These are phyloP conservation scores for Taiozyma sp. DNA, from an alignment of 1,139 yeast genomes.

Conservation along the genomic window DNA sequence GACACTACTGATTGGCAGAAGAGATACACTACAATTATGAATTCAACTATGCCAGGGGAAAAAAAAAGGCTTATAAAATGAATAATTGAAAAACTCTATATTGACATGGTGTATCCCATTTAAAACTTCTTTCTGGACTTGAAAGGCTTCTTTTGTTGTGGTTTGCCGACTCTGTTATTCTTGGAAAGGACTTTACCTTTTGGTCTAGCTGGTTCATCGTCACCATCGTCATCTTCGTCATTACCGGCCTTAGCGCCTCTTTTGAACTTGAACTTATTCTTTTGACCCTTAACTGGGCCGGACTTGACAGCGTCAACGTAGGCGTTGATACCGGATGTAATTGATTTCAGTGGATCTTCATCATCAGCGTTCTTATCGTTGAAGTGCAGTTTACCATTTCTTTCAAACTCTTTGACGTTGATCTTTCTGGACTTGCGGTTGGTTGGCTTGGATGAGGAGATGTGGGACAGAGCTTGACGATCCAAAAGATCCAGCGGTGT, in stretches of 20 bases:
- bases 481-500: constrained; percentile 90
- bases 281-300: constrained; percentile 92
- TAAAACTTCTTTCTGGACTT: constrained; percentile 55
- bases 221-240: constrained; percentile 54
- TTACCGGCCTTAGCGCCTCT: constrained; percentile 50
- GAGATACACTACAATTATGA: no score
- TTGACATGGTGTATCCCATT: background rate
- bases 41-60: no score
- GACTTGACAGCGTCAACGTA: constrained; percentile 90
- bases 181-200: constrained; percentile 13
- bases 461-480: constrained; percentile 77
- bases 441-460: constrained; percentile 76
- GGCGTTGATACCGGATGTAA: constrained; percentile 70
- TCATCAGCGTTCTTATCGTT: constrained; percentile 42
- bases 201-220: constrained; percentile 30
- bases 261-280: constrained; percentile 83
- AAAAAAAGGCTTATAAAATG: background rate
- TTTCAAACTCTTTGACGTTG: constrained; percentile 39
- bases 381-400: constrained; percentile 49
- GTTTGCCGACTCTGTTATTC: constrained; percentile 26
- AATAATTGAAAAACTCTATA: background rate
- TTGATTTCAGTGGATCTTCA: constrained; percentile 45
- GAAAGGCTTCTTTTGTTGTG: constrained; percentile 39
- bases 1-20: background rate
- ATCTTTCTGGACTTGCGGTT: constrained; percentile 36